A percentile compares a stretch with the other conserved stretches of the same genome.
Evolutionary conservation across 192 early-diverging fungal species (phyloP).

Genomic region (Coemansia sp.): DNA sequence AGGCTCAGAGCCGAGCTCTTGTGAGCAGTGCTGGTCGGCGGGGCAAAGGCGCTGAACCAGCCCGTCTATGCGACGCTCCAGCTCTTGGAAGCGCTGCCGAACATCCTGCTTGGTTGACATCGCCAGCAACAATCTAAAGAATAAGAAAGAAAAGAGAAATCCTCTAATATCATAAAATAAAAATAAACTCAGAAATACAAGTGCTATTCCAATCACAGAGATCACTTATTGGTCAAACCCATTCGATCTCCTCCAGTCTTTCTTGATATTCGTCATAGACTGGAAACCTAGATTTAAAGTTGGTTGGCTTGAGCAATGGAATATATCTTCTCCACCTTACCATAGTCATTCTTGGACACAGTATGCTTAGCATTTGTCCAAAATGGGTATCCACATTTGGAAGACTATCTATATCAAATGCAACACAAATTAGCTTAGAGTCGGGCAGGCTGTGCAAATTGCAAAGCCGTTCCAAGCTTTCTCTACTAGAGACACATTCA

Average conservation of each 20-base stretch:
- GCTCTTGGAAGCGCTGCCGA: background rate
- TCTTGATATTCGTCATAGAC: too few species aligned
- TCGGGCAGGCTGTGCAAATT: background rate
- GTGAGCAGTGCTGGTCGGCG: background rate
- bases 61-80: conserved; percentile 4
- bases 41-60: conserved; percentile 4
- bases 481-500: background rate
- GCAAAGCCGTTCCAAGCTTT: background rate
- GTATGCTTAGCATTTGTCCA: background rate
- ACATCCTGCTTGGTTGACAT: conserved; percentile 11
- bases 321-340: background rate
- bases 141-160: too few species aligned
- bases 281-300: too few species aligned
- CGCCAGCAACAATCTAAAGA: too few species aligned
- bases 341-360: background rate
- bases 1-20: background rate
- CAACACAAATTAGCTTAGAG: background rate
- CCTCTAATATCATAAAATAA: too few species aligned
- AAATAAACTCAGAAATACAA: too few species aligned
- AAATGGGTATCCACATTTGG: background rate
- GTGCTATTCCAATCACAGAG: too few species aligned
- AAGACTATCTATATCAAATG: background rate
- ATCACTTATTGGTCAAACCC: too few species aligned
- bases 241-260: too few species aligned
- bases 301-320: too few species aligned